Percentiles rank a stretch among this genome's conserved stretches.
These are phyloP conservation scores for Margaritispora aquatica DNA, from an alignment of 495 filamentous ascomycete species.

Conservation along the genomic window DNA sequence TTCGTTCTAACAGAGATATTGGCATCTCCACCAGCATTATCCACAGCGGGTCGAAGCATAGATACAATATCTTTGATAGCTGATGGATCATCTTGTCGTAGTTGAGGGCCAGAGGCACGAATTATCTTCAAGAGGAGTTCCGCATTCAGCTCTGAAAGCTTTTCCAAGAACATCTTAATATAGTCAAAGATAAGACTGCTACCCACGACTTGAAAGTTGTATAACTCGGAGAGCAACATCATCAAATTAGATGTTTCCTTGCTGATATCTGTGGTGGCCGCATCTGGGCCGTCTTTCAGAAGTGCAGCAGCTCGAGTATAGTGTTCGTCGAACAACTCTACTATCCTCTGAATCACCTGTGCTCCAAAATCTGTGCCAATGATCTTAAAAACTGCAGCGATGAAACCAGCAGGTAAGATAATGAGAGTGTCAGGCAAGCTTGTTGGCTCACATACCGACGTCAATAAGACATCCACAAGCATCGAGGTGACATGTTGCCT, in stretches of 20 bases:
- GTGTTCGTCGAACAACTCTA: slow-evolving; percentile 58
- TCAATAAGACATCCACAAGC: slow-evolving; percentile 65
- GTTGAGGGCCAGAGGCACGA: slow-evolving; percentile 69
- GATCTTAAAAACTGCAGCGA: slow-evolving; percentile 79
- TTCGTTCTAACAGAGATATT: slow-evolving; percentile 79
- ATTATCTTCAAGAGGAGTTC: slow-evolving; percentile 85
- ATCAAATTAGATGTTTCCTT: slow-evolving; percentile 78
- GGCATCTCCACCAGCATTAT: slow-evolving; percentile 54
- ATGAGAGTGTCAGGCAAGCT: slow-evolving; percentile 79
- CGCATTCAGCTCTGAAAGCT: slow-evolving; percentile 82
- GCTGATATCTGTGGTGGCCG: slow-evolving; percentile 26
- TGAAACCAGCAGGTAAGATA: slow-evolving; percentile 84
- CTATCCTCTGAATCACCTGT: slow-evolving; percentile 68
- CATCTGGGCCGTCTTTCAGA: slow-evolving; percentile 37
- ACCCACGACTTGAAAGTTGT: slow-evolving; percentile 85
- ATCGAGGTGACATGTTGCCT: slow-evolving; percentile 79
- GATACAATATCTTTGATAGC: slow-evolving; percentile 88
- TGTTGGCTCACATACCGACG: slow-evolving; percentile 68
- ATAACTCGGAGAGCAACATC: slow-evolving; percentile 77
- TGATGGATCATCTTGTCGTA: slow-evolving; percentile 85
- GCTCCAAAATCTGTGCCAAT: slow-evolving; percentile 85
- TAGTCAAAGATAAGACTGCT: slow-evolving; percentile 84
- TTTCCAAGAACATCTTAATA: slow-evolving; percentile 65
- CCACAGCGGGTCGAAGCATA: slow-evolving; percentile 65
- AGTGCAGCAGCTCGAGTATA: slow-evolving; percentile 38